Evolutionary conservation across 495 filamentous ascomycete species (phyloP).

Genomic region (Hypoxylon fuscum): DNA sequence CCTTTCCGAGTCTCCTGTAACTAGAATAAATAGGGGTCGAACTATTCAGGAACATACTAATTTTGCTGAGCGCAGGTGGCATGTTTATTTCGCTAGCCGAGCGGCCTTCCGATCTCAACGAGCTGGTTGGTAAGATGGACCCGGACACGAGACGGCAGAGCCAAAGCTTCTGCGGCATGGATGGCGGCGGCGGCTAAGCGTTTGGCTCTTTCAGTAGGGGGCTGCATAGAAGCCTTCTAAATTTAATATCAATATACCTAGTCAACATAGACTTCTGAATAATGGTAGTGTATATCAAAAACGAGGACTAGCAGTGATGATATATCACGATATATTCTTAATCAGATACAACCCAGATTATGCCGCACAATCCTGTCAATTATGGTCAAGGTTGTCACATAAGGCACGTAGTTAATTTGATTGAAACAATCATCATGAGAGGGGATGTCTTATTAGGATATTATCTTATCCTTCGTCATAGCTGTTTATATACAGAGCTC

Average conservation of each 20-base stretch:
- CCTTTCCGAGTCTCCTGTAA: neutral
- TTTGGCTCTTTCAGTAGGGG: neutral
- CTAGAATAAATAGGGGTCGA: no score
- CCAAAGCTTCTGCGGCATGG: slow-evolving; percentile 32
- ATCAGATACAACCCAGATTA: no score
- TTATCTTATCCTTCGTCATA: slow-evolving; percentile 36
- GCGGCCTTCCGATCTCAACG: slow-evolving; percentile 41
- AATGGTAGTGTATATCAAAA: no score
- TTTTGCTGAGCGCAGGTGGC: slow-evolving; percentile 31
- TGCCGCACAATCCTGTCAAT: no score
- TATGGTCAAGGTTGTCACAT: no score
- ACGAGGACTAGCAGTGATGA: no score
- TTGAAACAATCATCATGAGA: slow-evolving; percentile 35
- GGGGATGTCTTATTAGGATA: slow-evolving; percentile 45
- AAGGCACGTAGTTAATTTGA: neutral
- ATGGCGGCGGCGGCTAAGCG: neutral
- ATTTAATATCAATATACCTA: no score
- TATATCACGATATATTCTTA: no score
- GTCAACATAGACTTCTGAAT: no score
- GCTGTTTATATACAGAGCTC: slow-evolving; percentile 43
- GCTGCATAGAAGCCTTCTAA: no score
- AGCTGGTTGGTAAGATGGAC: slow-evolving; percentile 35
- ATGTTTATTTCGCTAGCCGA: slow-evolving; percentile 47
- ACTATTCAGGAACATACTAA: neutral
- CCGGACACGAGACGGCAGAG: slow-evolving; percentile 22